Base-by-base conservation (phyloP, 441 rosid genomes). In the Brassica hybrid region DNA sequence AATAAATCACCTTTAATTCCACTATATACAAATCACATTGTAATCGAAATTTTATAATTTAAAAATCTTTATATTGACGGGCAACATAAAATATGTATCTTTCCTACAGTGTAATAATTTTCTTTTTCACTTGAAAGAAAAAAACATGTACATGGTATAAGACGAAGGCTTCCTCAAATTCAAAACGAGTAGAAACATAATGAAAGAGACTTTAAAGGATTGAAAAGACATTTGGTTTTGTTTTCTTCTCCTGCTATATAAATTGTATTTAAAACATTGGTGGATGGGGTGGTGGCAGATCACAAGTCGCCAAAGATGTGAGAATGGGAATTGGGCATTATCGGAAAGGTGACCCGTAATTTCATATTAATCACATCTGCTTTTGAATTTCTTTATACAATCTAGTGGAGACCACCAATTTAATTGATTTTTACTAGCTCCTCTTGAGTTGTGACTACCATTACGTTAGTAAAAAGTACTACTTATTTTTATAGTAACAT, bases 281-380 rank as follows among this genome's bases (percentile, higher is more conserved):
- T 79, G 82, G 82, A 79, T 79, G 82, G 38, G 81, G 78, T 79
- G 16, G 82, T 74, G 71, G 79, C 73, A 63, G 75, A 63, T 74
- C 82, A 74, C 57, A 69, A 79, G 79, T 79, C 75, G 75, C 78
- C 67, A 69, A 74, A 69, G 62, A 54, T 62, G 67, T 74, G 79
- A 74, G 79, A 74, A 79, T 69, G 72, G 54, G 57, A 21, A 64
- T 64, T 79, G 79, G 63, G 58, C 75, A 74, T 63, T 48, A 64
- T 73, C 32, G 63, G 65, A 57, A 74, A 79, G 36, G 75, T 74
- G 75, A 68, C 78, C 72, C 78, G 75, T 63, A 68, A 74, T 63
- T 79, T 74, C 38, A 67, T 66, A 78, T 52, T 67, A 57, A 67
- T 61, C 50, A 67, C 74, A 73, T 48, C 65, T 78, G 45, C 65